Evolutionary conservation across 1,284 basidiomycete genomes (phyloP), one percentile per base, ranked within the genome.

Genomic region (Heterobasidion parviporum): DNA sequence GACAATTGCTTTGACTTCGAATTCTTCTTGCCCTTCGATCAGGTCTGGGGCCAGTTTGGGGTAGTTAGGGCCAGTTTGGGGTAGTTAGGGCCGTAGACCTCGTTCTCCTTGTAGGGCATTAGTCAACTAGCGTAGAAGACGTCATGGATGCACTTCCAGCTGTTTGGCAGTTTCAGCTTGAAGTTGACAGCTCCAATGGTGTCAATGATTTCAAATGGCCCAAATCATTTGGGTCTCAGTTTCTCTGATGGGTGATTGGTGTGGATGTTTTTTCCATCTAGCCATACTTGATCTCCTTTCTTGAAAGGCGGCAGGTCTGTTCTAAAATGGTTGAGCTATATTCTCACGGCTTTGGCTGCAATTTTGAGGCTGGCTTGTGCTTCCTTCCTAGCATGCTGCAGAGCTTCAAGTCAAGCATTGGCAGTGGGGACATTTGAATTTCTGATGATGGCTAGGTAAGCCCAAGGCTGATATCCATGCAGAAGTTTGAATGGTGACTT

Each of bases 401-500:
- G 15, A 8, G 2, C 34, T 0, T 20, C 3, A 2, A 59, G 26
- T 6, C 45, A 10, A 34, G 53, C 48, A 45, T 54, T 34, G 12
- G 48, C 33, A 9, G 49, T 20, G 15, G 56, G 38, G 14, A 53
- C 26, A 14, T 47, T 44, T 15, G n/a, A 3, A 7, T 49, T 49
- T 26, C 32, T 18, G 20, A 38, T 35, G 8, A 50, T 8, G 9
- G 44, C 35, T 9, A 56, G 56, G 18, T 53, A n/a, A 14, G 48
- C n/a, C 0, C 2, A 1, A 0, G 52, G 54, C 9, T 48, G 16
- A 8, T 34, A 57, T 16, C 57, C 52, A 6, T 50, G 47, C 3
- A 53, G 50, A 0, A 56, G 32, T 35, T 56, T 47, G 34, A 61
- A 60, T 18, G 58, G 60, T 1, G 52, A 35, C n/a, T 48, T 49